Evolutionary conservation across 257 asterid species (phyloP).

Genomic region (Handroanthus guayacan): DNA sequence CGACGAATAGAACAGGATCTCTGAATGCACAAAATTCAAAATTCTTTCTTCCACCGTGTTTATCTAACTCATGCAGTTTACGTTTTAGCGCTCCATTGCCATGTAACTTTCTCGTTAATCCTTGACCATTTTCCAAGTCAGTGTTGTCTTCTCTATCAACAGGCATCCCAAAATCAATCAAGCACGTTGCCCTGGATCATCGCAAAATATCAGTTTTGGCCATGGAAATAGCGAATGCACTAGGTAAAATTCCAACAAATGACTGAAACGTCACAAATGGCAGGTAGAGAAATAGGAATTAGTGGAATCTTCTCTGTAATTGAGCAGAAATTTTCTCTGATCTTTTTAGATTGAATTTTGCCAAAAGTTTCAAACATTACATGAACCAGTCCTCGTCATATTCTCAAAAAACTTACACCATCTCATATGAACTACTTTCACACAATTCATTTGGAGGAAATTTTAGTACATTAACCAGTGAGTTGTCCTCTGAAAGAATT

Average conservation of each 20-base stretch:
- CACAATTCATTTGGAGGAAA: neutral
- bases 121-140: constrained; percentile 52
- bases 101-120: constrained; percentile 47
- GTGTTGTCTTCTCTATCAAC: constrained; percentile 59
- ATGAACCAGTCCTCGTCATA: neutral
- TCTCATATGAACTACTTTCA: neutral
- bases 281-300: neutral
- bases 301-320: neutral
- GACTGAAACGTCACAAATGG: neutral
- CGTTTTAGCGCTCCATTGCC: constrained; percentile 69
- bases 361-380: neutral
- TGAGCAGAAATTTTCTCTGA: neutral
- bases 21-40: constrained; percentile 68
- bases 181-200: constrained; percentile 76
- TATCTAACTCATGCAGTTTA: constrained; percentile 62
- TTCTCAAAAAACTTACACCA: neutral
- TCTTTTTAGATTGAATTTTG: neutral
- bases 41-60: constrained; percentile 59
- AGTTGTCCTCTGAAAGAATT: neutral
- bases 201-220: constrained; percentile 27
- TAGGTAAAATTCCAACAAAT: neutral
- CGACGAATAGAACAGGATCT: constrained; percentile 89
- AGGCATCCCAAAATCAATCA: constrained; percentile 86
- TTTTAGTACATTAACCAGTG: neutral
- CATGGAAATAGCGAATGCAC: constrained; percentile 10